Evolutionary conservation across 2,329 filamentous ascomycete species (phyloP).

Genomic region (Xylariaceae sp.): DNA sequence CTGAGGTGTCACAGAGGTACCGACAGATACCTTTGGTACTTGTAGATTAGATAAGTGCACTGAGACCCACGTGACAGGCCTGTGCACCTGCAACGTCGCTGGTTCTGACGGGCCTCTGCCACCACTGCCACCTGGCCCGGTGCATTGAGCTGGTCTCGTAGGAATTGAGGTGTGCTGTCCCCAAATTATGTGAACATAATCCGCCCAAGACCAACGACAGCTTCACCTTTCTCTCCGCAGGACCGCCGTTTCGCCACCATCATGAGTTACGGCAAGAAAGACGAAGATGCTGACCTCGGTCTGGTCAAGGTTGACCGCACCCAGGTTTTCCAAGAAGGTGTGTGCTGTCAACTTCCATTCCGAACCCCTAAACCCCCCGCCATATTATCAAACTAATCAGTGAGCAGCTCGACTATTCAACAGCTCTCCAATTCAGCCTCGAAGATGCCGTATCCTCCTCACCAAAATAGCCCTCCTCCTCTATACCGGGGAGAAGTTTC

Average conservation of each 20-base stretch:
- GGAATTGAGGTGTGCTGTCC: conserved; percentile 13
- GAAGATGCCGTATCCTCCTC: conserved; percentile 94
- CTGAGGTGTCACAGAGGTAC: no score
- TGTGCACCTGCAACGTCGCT: conserved; percentile 27
- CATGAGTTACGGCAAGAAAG: conserved; percentile 99
- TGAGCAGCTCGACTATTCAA: conserved; percentile 88
- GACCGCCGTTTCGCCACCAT: conserved; percentile 35
- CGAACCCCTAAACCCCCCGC: conserved; percentile 16
- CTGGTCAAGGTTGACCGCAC: conserved; percentile 97
- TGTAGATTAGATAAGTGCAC: no score
- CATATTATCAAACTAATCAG: conserved; percentile 32
- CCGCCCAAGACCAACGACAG: conserved; percentile 17
- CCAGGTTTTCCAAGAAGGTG: conserved; percentile 98
- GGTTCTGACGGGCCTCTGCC: conserved; percentile 7
- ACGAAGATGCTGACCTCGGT: conserved; percentile 91
- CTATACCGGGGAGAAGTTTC: conserved; percentile 96
- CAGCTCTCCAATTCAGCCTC: conserved; percentile 90
- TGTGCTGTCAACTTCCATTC: conserved; percentile 25
- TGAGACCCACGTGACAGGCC: background rate
- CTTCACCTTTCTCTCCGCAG: conserved; percentile 24
- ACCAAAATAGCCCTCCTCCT: conserved; percentile 96
- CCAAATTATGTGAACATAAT: conserved; percentile 19
- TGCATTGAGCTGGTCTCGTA: conserved; percentile 5
- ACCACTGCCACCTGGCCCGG: conserved; percentile 10
- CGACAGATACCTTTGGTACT: no score